Evolutionary conservation across 1,284 basidiomycete species (phyloP).

Genomic region (Sanghuangporus sanghuang): DNA sequence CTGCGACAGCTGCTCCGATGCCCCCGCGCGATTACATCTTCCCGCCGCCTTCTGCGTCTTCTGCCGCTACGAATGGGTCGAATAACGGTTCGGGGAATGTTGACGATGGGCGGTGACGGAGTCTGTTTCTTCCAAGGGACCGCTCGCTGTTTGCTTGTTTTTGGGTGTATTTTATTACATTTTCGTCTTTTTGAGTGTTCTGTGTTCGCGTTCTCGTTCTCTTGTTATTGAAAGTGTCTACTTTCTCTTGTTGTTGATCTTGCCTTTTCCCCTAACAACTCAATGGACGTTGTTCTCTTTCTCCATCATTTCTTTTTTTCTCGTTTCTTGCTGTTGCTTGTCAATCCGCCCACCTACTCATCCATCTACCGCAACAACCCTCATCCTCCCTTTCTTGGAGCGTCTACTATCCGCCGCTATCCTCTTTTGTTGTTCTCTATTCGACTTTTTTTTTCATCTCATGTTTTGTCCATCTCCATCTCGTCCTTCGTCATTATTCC

Average conservation of each 20-base stretch:
- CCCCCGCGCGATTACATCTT: slow-evolving; percentile 9
- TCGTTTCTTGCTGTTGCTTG: slow-evolving; percentile 2
- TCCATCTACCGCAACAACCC: not conserved
- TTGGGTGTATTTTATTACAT: not conserved
- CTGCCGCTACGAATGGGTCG: not conserved
- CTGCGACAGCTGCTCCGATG: not conserved
- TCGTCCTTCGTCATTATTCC: not conserved
- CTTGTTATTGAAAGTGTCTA: not conserved
- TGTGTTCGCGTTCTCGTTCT: slow-evolving; percentile 3
- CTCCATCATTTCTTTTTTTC: not conserved
- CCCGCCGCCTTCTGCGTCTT: not conserved
- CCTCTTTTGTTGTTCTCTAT: not conserved
- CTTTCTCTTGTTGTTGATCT: not conserved
- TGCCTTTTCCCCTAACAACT: not conserved
- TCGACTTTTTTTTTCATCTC: not conserved
- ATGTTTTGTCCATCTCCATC: not conserved
- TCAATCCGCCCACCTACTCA: not conserved
- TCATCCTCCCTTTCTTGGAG: not conserved
- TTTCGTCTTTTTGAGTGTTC: not conserved
- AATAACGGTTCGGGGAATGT: not conserved
- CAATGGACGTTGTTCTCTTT: not conserved
- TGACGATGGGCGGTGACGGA: not conserved
- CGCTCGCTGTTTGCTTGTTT: not conserved
- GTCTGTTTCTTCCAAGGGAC: not conserved
- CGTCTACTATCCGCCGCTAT: not conserved